Conservation (phyloP, 1,284 basidiomycete species). For the Coniferiporia sulphurascens region DNA sequence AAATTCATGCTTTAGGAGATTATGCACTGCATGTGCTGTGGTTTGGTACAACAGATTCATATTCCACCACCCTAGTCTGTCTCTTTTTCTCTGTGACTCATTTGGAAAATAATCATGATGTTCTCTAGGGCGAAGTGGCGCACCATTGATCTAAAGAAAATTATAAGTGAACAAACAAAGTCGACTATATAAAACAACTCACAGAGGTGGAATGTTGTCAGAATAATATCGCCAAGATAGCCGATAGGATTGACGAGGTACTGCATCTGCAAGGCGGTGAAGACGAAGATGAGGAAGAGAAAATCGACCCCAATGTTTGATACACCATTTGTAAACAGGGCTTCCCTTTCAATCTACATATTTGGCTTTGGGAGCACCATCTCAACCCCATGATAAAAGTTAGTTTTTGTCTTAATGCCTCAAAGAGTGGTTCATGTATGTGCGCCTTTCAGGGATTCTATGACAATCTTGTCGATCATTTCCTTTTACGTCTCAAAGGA, state of each 20-base stretch:
- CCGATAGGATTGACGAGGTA: not conserved
- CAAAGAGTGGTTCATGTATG: not conserved
- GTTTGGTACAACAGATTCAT: slow-evolving; percentile 25
- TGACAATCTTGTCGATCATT: slow-evolving; percentile 22
- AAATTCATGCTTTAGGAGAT: slow-evolving; percentile 23
- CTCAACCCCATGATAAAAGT: slow-evolving; percentile 25
- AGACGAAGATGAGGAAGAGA: not conserved
- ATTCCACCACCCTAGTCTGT: slow-evolving; percentile 28
- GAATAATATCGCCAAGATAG: not conserved
- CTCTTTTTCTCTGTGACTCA: not conserved
- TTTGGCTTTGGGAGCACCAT: slow-evolving; percentile 17
- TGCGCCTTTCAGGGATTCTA: slow-evolving; percentile 24
- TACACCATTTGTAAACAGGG: not conserved
- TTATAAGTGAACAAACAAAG: slow-evolving; percentile 20
- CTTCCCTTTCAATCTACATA: slow-evolving; percentile 10
- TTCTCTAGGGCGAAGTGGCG: slow-evolving; percentile 16
- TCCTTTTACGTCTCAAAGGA: slow-evolving; percentile 20
- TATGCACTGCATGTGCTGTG: slow-evolving; percentile 17
- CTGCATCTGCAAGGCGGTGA: not conserved
- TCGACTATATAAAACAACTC: slow-evolving; percentile 18
- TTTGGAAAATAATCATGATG: not conserved
- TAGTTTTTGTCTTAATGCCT: not conserved
- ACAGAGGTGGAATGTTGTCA: slow-evolving; percentile 17
- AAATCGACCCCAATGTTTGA: not conserved
- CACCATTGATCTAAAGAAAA: slow-evolving; percentile 21